phyloP scores from a whole-genome alignment of 2,329 filamentous ascomycete genomes.

The Ophiostoma fasciatum region DNA sequence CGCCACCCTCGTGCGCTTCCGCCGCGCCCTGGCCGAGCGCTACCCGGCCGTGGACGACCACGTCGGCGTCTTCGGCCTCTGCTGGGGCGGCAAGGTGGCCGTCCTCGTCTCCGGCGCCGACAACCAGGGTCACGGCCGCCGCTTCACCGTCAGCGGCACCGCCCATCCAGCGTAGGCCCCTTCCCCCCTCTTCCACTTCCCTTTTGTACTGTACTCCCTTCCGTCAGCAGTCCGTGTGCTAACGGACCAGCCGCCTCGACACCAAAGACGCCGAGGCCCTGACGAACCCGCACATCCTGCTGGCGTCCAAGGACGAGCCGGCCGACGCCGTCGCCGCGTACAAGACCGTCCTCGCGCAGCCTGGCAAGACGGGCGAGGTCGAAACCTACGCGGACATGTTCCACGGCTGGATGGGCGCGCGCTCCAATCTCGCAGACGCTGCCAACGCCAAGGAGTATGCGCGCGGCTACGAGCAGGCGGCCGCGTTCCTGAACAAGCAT shows the following conservation, averaged over 20 bases:
- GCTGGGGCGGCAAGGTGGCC: conserved; percentile 34
- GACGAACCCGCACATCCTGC: conserved; percentile 30
- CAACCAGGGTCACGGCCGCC: conserved; percentile 20
- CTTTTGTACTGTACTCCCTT: background rate
- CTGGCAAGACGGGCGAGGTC: conserved; percentile 25
- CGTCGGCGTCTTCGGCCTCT: conserved; percentile 30
- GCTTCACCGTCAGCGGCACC: conserved; percentile 21
- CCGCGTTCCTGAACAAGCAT: conserved; percentile 28
- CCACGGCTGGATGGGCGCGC: conserved; percentile 46
- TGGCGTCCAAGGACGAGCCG: conserved; percentile 35
- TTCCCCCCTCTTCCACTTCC: no score
- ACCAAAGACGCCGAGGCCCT: conserved; percentile 27
- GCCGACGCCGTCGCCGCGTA: conserved; percentile 28
- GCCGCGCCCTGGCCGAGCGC: conserved; percentile 17
- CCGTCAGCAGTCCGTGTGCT: background rate
- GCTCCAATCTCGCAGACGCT: conserved; percentile 29
- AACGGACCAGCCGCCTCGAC: conserved; percentile 18
- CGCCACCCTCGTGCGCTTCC: conserved; percentile 18
- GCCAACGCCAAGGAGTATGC: conserved; percentile 31
- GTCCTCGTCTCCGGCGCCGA: conserved; percentile 22
- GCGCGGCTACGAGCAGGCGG: conserved; percentile 30
- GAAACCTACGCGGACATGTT: conserved; percentile 35
- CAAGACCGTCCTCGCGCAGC: conserved; percentile 25
- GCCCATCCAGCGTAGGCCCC: conserved; percentile 19
- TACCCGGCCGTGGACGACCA: conserved; percentile 25